These are phyloP conservation scores for Gryganskiella cystojenkinii DNA, from an alignment of 192 early-diverging fungal species.

Conservation along the genomic window DNA sequence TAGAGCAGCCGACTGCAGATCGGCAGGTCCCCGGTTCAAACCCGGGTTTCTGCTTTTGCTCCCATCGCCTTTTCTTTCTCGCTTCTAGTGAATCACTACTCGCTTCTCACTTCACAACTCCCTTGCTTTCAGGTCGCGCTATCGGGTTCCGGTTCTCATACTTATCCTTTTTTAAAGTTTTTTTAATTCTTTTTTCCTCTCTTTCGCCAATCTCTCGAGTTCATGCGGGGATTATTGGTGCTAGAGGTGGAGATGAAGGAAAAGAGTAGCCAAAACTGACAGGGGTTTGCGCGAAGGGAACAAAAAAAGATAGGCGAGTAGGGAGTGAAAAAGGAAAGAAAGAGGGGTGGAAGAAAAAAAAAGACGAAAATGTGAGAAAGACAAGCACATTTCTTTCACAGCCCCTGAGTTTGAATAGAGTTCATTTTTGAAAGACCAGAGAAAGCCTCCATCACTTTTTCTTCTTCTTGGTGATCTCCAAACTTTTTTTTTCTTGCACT, in stretches of 20 bases:
- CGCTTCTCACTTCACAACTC: not conserved
- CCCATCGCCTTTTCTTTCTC: not conserved
- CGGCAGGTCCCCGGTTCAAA: conserved; percentile 74
- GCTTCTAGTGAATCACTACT: no score
- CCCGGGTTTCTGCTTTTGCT: conserved; percentile 63
- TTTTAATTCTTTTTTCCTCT: not conserved
- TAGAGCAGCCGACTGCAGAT: conserved; percentile 77
- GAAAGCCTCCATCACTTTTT: not conserved
- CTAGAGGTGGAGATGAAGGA: no score
- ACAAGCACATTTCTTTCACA: no score
- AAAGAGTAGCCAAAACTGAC: no score
- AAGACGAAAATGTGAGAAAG: not conserved
- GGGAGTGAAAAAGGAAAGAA: no score
- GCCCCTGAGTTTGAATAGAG: not conserved
- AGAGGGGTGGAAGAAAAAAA: no score
- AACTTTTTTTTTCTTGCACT: not conserved
- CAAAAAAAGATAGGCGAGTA: no score
- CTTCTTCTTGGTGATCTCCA: no score
- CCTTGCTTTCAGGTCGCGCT: not conserved
- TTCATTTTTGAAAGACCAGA: not conserved
- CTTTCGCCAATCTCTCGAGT: no score
- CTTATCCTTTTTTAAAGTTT: not conserved
- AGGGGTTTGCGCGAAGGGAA: no score
- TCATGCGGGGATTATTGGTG: no score
- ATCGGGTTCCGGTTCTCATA: conserved; percentile 3